These are phyloP conservation scores for Comarum palustre DNA, from an alignment of 306 rosid genomes.

Conservation along the genomic window DNA sequence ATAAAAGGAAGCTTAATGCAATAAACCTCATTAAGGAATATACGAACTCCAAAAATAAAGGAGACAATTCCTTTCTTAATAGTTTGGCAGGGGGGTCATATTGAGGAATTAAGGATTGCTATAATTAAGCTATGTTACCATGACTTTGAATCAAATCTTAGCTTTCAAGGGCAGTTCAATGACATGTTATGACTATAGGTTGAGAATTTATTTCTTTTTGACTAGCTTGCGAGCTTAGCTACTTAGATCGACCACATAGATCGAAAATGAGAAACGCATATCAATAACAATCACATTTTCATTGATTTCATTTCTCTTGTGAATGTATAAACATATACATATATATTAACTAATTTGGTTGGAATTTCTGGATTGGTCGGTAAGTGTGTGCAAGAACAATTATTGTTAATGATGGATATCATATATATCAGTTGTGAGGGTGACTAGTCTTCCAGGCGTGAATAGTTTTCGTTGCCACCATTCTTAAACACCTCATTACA, in stretches of 20 bases:
- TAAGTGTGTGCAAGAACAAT: background rate
- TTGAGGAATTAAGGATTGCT: no score
- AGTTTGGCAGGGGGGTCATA: no score
- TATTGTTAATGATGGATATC: background rate
- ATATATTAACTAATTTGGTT: background rate
- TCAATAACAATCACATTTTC: background rate
- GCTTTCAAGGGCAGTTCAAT: background rate
- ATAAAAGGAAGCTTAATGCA: no score
- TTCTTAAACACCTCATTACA: background rate
- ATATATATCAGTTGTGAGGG: background rate
- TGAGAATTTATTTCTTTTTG: background rate
- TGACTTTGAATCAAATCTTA: background rate
- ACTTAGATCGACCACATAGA: background rate
- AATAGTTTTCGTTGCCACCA: background rate
- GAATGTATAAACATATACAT: background rate
- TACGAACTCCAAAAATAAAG: no score
- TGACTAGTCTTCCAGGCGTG: slow-evolving; percentile 11
- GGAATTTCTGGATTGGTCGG: background rate
- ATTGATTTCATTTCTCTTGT: background rate
- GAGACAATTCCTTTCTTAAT: no score
- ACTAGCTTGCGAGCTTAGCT: background rate
- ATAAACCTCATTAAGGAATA: no score
- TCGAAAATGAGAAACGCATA: background rate
- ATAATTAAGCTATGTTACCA: no score
- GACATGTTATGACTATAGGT: background rate